Evolutionary conservation across 148 eudicot genomes (phyloP).

Genomic region (Pharnaceum exiguum): DNA sequence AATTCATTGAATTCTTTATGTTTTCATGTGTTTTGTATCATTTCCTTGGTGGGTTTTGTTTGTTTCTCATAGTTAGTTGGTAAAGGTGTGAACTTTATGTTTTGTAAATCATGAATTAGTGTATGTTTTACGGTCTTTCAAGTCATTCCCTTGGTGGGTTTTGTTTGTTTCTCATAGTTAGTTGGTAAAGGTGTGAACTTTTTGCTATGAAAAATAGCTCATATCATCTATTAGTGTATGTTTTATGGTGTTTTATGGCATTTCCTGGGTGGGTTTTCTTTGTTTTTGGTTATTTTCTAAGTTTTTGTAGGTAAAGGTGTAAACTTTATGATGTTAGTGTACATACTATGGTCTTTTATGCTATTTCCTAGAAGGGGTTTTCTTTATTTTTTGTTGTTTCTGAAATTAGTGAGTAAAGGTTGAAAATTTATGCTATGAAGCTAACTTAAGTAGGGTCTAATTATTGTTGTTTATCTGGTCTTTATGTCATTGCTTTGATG

Average conservation of each 20-base stretch:
- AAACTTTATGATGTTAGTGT: too few species aligned
- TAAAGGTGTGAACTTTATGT: conserved; percentile 39
- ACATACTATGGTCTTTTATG: too few species aligned
- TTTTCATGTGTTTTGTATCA: not conserved
- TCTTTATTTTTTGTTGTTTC: too few species aligned
- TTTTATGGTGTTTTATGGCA: not conserved
- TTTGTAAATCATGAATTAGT: not conserved
- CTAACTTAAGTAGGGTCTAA: too few species aligned
- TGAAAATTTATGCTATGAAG: too few species aligned
- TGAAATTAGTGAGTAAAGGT: too few species aligned
- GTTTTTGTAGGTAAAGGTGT: not conserved
- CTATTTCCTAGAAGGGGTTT: too few species aligned
- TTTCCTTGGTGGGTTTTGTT: not conserved
- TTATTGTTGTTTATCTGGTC: too few species aligned
- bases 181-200: conserved; percentile 53
- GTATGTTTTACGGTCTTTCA: not conserved
- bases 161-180: not conserved
- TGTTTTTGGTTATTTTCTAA: not conserved
- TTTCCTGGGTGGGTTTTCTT: not conserved
- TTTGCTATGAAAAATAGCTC: not conserved
- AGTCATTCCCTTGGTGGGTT: not conserved
- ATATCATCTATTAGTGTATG: not conserved
- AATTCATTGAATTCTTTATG: not conserved
- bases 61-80: conserved; percentile 29
- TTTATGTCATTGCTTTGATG: too few species aligned